Conservation (phyloP, 2,329 filamentous ascomycete genomes). For the Fusarium sp. region DNA sequence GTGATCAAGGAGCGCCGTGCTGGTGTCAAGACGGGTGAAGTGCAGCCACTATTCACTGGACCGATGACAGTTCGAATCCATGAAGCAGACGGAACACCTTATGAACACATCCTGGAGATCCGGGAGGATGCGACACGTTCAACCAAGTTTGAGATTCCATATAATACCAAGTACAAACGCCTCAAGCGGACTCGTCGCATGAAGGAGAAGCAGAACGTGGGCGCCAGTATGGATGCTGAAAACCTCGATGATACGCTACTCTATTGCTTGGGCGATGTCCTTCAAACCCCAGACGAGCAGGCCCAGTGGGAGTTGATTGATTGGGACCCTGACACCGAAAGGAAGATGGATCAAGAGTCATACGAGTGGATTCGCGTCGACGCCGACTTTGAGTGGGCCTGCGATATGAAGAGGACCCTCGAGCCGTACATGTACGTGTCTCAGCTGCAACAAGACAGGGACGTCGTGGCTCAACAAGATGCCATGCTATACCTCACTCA, state of each 20-base stretch:
- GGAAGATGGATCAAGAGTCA: conserved; percentile 92
- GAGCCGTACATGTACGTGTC: conserved; percentile 98
- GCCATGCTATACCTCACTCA: conserved; percentile 79
- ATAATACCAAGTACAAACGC: conserved; percentile 99
- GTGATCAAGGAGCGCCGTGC: conserved; percentile 84
- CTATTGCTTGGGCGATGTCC: conserved; percentile 91
- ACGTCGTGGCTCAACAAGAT: conserved; percentile 88
- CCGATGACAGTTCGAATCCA: conserved; percentile 98
- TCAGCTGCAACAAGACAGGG: conserved; percentile 95
- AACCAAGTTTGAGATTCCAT: conserved; percentile 90
- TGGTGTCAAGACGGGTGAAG: conserved; percentile 74
- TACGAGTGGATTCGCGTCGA: conserved; percentile 99
- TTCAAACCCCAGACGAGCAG: conserved; percentile 85
- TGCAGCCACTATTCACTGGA: conserved; percentile 88
- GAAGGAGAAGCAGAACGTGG: conserved; percentile 75
- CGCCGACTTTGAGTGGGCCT: conserved; percentile 98
- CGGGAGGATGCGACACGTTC: conserved; percentile 82
- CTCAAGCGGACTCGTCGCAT: conserved; percentile 88
- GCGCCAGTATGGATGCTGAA: conserved; percentile 69
- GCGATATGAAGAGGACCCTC: conserved; percentile 83
- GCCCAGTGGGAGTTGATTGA: conserved; percentile 86
- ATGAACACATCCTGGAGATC: conserved; percentile 97
- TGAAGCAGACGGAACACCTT: conserved; percentile 96
- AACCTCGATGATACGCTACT: conserved; percentile 84
- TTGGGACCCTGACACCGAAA: conserved; percentile 90